Evolutionary conservation across 768 basidiomycete species (phyloP).

Genomic region (Boletellus sp.): DNA sequence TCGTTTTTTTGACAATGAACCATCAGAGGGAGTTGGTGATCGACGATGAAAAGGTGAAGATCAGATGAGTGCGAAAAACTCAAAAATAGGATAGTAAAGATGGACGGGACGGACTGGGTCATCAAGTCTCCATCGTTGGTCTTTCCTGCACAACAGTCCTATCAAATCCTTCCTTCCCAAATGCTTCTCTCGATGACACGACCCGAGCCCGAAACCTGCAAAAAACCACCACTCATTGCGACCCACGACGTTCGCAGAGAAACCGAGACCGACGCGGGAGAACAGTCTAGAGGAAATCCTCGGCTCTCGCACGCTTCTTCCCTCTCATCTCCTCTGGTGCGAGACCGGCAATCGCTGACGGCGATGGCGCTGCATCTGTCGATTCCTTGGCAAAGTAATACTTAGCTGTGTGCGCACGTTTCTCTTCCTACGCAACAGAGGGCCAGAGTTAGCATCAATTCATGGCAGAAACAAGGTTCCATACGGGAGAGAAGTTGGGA

Average conservation of each 20-base stretch:
- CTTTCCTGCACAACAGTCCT: neutral
- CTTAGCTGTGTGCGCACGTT: slow-evolving; percentile 59
- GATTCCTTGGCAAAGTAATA: slow-evolving; percentile 54
- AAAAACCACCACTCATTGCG: slow-evolving; percentile 31
- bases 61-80: slow-evolving; percentile 27
- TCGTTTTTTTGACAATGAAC: slow-evolving; percentile 7
- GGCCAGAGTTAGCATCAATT: neutral
- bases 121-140: slow-evolving; percentile 30
- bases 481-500: slow-evolving; percentile 74
- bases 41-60: slow-evolving; percentile 11
- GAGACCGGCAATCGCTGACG: slow-evolving; percentile 28
- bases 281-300: slow-evolving; percentile 66
- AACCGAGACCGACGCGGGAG: slow-evolving; percentile 28
- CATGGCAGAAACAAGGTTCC: slow-evolving; percentile 22
- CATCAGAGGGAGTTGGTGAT: slow-evolving; percentile 13
- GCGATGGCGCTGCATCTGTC: slow-evolving; percentile 19
- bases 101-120: slow-evolving; percentile 36
- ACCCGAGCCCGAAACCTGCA: slow-evolving; percentile 26
- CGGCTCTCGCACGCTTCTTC: slow-evolving; percentile 81
- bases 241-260: slow-evolving; percentile 26
- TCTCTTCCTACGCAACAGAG: slow-evolving; percentile 60
- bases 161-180: neutral
- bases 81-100: slow-evolving; percentile 24
- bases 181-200: slow-evolving; percentile 13
- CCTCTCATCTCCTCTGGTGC: slow-evolving; percentile 61